Evolutionary conservation across 805 yeast species (phyloP).

Genomic region (Sugiyamaella americana): DNA sequence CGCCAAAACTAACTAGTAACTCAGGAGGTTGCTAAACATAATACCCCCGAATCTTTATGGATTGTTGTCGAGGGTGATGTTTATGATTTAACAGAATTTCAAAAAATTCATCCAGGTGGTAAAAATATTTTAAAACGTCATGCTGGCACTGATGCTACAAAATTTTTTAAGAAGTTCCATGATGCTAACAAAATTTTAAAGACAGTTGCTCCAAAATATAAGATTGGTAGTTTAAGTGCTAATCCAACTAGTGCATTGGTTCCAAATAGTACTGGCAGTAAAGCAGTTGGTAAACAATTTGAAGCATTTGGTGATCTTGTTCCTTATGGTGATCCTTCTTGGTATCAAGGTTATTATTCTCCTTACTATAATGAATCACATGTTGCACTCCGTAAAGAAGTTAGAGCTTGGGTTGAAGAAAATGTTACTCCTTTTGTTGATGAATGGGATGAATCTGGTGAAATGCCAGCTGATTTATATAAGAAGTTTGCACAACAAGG

Average conservation of each 20-base stretch:
- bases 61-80: slow-evolving; percentile 76
- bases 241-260: slow-evolving; percentile 18
- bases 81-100: slow-evolving; percentile 65
- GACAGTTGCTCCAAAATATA: slow-evolving; percentile 31
- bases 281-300: slow-evolving; percentile 9
- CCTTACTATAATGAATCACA: slow-evolving; percentile 38
- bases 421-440: slow-evolving; percentile 36
- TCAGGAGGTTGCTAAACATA: slow-evolving; percentile 62
- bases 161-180: slow-evolving; percentile 51
- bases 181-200: slow-evolving; percentile 33
- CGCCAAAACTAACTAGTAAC: neutral
- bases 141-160: slow-evolving; percentile 74
- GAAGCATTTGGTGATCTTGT: slow-evolving; percentile 27
- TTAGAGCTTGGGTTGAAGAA: slow-evolving; percentile 36
- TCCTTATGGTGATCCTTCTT: slow-evolving; percentile 37
- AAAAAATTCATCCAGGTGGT: slow-evolving; percentile 77
- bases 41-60: slow-evolving; percentile 75
- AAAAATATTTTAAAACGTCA: slow-evolving; percentile 68
- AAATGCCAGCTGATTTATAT: slow-evolving; percentile 30
- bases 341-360: slow-evolving; percentile 36
- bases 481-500: slow-evolving; percentile 35
- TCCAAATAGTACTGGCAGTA: slow-evolving; percentile 12
- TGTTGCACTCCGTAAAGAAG: slow-evolving; percentile 35
- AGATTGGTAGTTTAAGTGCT: slow-evolving; percentile 27
- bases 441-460: slow-evolving; percentile 39